Base-by-base conservation (phyloP, 305 asterid genomes). In the Euphrasia arctica region DNA sequence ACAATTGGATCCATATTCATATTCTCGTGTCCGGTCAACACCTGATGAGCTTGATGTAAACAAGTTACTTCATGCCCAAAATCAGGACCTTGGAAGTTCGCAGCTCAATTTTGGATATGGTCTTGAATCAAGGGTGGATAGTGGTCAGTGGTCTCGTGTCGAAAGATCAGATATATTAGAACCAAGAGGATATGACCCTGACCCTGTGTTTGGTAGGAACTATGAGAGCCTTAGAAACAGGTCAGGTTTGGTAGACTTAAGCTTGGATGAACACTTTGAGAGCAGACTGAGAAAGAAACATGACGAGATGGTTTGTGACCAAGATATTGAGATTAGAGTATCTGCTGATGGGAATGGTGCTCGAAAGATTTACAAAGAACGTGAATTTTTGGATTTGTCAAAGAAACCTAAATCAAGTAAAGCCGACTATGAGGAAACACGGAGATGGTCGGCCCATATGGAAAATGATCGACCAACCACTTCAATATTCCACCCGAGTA, bases 271-370 rank as follows among this genome's bases (percentile, higher is more conserved):
- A 67, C 49, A 74, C 39, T 68, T 42, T 55, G 72, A 66, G 55
- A 72, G 57, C 72, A 66, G 58, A 54, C 55, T 67, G 62, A 63
- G 62, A 65, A 58, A 54, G 29, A 73, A 72, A 54, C 69, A 68
- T 67, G 79, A 68, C 59, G 68, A 63, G 48, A 62, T 58, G 28
- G 49, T 55, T 57, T 58, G 34, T 71, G 70, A 71, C 34, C 75
- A 60, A 22, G 72, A 73, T 67, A 45, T n/a, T 18, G 73, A 78
- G 66, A 73, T 70, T 64, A 69, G 63, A 59, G 68, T 71, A 49
- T 70, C 76, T 54, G 65, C 75, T 64, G 73, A 77, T 72, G 78
- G 77, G 62, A 74, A 74, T 71, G 77, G 80, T 36, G 66, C 70
- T 58, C 69, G 70, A 45, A 74, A 50, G 72, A 68, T 66, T 60